A percentile compares a stretch with the other conserved stretches of the same genome.
Conservation (phyloP, 805 yeast species). For the Isabelozyma rhagii region DNA sequence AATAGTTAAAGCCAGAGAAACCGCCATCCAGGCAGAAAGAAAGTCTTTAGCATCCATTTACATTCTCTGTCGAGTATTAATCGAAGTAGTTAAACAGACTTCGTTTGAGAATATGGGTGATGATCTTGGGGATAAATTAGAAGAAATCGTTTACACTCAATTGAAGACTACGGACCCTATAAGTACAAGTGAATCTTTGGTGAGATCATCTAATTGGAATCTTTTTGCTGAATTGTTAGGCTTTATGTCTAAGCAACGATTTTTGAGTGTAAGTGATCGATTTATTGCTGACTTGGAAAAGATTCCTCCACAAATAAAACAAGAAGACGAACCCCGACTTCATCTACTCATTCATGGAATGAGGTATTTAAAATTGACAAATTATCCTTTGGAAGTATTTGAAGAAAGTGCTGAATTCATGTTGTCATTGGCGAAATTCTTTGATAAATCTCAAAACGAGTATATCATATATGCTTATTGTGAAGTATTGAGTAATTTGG, state of each 20-base stretch:
- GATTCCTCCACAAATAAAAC: constrained; percentile 45
- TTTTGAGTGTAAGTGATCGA: constrained; percentile 85
- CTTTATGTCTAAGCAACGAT: constrained; percentile 81
- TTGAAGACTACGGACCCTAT: constrained; percentile 85
- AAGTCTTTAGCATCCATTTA: constrained; percentile 84
- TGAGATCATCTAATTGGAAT: constrained; percentile 91
- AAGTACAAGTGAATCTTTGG: constrained; percentile 53
- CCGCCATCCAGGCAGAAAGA: constrained; percentile 80
- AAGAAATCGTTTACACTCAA: constrained; percentile 91
- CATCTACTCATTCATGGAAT: constrained; percentile 85
- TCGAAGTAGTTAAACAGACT: constrained; percentile 88
- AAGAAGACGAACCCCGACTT: constrained; percentile 51
- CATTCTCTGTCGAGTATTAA: constrained; percentile 84
- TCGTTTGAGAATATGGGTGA: constrained; percentile 71
- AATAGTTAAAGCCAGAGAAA: constrained; percentile 48
- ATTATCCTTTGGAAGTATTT: constrained; percentile 83
- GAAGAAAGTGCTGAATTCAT: constrained; percentile 94
- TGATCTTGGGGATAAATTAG: constrained; percentile 77
- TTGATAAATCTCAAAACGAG: constrained; percentile 59
- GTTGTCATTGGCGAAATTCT: constrained; percentile 82
- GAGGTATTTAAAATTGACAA: constrained; percentile 75
- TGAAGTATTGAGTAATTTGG: constrained; percentile 71
- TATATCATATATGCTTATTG: constrained; percentile 74
- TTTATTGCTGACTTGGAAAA: constrained; percentile 91
- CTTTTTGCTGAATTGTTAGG: constrained; percentile 86